Percentiles rank a stretch among this genome's conserved stretches.
Conservation (phyloP, 805 yeast genomes). For the Wickerhamiella musiphila region DNA sequence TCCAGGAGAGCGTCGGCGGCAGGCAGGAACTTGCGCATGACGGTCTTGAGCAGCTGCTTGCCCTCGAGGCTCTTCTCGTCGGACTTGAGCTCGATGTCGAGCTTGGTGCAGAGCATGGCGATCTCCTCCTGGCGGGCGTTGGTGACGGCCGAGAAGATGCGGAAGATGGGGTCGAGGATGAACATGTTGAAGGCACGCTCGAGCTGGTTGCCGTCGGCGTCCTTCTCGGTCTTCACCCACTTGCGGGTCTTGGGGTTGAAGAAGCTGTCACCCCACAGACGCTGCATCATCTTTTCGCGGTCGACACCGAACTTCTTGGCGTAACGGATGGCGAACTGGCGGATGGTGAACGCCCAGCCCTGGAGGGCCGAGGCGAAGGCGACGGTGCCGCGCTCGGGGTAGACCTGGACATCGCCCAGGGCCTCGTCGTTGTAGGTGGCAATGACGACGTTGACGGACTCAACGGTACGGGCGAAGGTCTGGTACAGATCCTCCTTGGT, state of each 20-base stretch:
- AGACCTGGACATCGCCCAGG: constrained; percentile 93
- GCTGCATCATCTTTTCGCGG: constrained; percentile 93
- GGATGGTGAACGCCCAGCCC: constrained; percentile 99
- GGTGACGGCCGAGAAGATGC: constrained; percentile 92
- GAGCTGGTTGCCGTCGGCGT: constrained; percentile 84
- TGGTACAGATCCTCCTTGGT: constrained; percentile 98
- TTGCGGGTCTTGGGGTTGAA: constrained; percentile 99
- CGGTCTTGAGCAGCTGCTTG: constrained; percentile 94
- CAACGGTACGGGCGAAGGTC: constrained; percentile 96
- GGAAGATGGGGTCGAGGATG: constrained; percentile 96
- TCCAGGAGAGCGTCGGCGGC: constrained; percentile 99
- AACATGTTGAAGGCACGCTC: constrained; percentile 99
- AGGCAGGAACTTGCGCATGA: constrained; percentile 99
- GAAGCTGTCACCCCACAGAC: constrained; percentile 99
- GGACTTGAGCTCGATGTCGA: constrained; percentile 82
- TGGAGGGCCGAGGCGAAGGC: constrained; percentile 99
- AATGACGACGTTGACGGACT: constrained; percentile 96
- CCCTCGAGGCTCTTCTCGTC: constrained; percentile 98
- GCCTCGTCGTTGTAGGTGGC: constrained; percentile 82
- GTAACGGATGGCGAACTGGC: constrained; percentile 96
- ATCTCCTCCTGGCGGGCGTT: constrained; percentile 98
- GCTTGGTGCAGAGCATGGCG: constrained; percentile 78
- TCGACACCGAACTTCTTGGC: constrained; percentile 99
- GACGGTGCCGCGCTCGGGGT: constrained; percentile 98
- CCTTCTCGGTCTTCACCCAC: constrained; percentile 92